phyloP scores from a whole-genome alignment of 257 asterid species.

The Solanum lycopersicoides region DNA sequence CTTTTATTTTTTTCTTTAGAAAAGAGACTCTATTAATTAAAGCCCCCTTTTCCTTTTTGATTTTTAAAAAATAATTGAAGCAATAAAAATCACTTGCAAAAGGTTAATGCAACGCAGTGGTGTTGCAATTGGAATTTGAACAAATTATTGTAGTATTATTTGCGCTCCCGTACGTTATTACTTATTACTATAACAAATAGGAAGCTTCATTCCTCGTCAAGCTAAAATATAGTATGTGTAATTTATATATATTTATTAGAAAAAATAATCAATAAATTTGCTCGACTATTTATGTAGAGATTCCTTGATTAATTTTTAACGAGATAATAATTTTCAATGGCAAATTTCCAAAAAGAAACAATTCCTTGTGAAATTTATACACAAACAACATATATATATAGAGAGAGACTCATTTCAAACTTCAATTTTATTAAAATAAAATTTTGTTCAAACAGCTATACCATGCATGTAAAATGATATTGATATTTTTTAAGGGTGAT shows the following conservation, averaged over 20 bases:
- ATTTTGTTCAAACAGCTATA: neutral
- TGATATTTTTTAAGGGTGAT: neutral
- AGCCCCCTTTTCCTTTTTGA: neutral
- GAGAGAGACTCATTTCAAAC: neutral
- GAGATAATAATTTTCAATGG: neutral
- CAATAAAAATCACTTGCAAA: neutral
- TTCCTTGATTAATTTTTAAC: neutral
- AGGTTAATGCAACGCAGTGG: neutral
- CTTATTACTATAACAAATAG: neutral
- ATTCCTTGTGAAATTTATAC: neutral
- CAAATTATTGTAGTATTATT: neutral
- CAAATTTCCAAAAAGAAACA: neutral
- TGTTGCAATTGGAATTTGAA: neutral
- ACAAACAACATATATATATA: neutral
- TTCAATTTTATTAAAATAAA: neutral
- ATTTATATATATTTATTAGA: too few relatives aligned
- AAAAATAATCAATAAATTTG: neutral
- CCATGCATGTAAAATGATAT: neutral
- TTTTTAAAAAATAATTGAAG: neutral
- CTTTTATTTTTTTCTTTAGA: too few relatives aligned
- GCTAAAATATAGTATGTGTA: neutral
- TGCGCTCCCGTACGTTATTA: neutral
- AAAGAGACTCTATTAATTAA: neutral
- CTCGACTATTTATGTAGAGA: neutral
- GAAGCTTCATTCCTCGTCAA: neutral